Evolutionary conservation across 1,139 yeast species (phyloP), one percentile per base, ranked within the genome.

Genomic region (Yamadazyma blattariae): DNA sequence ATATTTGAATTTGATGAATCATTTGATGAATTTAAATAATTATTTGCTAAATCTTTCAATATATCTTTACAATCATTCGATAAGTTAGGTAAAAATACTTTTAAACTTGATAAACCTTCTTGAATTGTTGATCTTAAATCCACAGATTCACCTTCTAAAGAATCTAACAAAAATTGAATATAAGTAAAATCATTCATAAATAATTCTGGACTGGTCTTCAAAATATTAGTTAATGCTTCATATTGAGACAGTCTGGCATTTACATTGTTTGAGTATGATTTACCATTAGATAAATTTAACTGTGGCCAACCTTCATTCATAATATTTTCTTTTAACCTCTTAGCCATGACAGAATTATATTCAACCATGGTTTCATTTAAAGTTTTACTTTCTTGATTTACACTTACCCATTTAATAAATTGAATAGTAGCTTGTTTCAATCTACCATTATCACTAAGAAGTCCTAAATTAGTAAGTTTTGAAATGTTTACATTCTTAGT

Each of bases 111-210:
- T 12, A 90, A 63, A 0, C 87, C 79, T 34, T 82, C 89, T 53
- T 84, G 95, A 29, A 90, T 74, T 0, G 88, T 74, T 1, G 85
- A 61, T 39, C 84, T 70, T 38, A 84, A 62, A 19, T 83, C 90
- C 0, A 75, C 51, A 7, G 69, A 49, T 44, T 89, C 97, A 1
- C 76, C 76, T 37, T 72, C 75, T 27, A 90, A 59, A n/a, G 94
- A 80, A 29, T 80, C 79, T 45, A 90, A 79, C 21, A 92, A 59
- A 50, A 88, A 88, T 32, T 74, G 76, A 34, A 88, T 56, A 43
- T 74, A 76, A 0, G 72, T 56, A 30, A 80, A 57, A 46, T 81
- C 79, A 9, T 62, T 39, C 19, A 38, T 45, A 23, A 82, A 55
- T 13, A 79, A 57, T 0, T 54, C 52, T 0, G 79, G 71, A 21